Evolutionary conservation across 176 grass and related monocot species (phyloP).

Genomic region (Musa beccarii): DNA sequence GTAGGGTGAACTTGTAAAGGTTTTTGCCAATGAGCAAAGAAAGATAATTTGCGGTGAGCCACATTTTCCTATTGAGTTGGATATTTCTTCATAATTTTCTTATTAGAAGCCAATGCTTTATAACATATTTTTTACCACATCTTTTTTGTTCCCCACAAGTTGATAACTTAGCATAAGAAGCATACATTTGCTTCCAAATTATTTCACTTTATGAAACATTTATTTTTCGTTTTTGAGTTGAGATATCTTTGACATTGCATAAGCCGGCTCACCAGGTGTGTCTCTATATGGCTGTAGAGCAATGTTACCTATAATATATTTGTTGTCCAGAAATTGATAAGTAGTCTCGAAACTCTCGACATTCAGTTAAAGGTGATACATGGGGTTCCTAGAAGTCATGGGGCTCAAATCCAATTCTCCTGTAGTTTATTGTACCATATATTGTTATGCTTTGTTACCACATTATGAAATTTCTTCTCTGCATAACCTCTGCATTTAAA

Average conservation of each 20-base stretch:
- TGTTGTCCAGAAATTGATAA: not conserved
- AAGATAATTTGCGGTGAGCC: constrained; percentile 85
- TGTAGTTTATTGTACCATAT: no score
- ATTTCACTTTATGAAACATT: not conserved
- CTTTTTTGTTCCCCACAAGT: not conserved
- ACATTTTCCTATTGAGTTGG: constrained; percentile 22
- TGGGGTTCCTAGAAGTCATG: no score
- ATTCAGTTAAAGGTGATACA: no score
- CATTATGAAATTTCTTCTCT: no score
- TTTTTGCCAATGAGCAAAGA: constrained; percentile 68
- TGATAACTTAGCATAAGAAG: not conserved
- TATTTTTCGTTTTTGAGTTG: not conserved
- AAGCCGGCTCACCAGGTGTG: not conserved
- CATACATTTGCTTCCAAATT: not conserved
- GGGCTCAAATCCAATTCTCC: no score
- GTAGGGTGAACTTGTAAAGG: constrained; percentile 72
- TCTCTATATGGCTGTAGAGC: not conserved
- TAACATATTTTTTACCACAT: no score
- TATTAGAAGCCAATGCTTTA: not conserved
- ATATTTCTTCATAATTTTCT: not conserved
- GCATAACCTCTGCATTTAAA: no score
- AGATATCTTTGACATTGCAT: not conserved
- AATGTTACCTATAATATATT: not conserved
- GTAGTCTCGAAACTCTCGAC: not conserved
- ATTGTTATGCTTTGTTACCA: no score